Evolutionary conservation across 331 rosid genomes (phyloP).

Genomic region (Acacia pycnantha): DNA sequence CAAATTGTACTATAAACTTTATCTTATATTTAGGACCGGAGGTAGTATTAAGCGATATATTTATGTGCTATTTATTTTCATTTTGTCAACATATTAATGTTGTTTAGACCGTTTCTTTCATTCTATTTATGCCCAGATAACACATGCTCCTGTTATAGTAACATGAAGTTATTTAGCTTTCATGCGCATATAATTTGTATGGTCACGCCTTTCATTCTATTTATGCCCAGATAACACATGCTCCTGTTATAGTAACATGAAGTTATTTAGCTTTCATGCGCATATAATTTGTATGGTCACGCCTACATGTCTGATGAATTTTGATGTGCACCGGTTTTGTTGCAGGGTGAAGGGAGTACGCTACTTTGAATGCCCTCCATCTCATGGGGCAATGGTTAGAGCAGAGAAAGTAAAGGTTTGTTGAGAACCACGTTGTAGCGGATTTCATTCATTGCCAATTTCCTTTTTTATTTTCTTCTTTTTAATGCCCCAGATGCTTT

Average conservation of each 20-base stretch:
- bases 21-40: too few relatives aligned
- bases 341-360: slow-evolving; percentile 84
- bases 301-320: neutral
- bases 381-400: slow-evolving; percentile 85
- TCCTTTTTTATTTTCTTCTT: neutral
- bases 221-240: too few relatives aligned
- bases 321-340: slow-evolving; percentile 23
- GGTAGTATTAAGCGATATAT: too few relatives aligned
- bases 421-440: neutral
- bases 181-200: neutral
- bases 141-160: too few relatives aligned
- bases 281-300: neutral
- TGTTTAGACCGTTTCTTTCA: too few relatives aligned
- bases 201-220: too few relatives aligned
- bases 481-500: neutral
- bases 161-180: neutral
- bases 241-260: too few relatives aligned
- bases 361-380: slow-evolving; percentile 78
- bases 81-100: too few relatives aligned
- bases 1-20: too few relatives aligned
- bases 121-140: too few relatives aligned
- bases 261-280: neutral
- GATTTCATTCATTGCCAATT: neutral
- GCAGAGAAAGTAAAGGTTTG: slow-evolving; percentile 96
- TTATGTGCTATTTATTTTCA: too few relatives aligned